A percentile compares a stretch with the other conserved stretches of the same genome.
Evolutionary conservation across 495 filamentous ascomycete species (phyloP).

Genomic region (Xylaria telfairii): DNA sequence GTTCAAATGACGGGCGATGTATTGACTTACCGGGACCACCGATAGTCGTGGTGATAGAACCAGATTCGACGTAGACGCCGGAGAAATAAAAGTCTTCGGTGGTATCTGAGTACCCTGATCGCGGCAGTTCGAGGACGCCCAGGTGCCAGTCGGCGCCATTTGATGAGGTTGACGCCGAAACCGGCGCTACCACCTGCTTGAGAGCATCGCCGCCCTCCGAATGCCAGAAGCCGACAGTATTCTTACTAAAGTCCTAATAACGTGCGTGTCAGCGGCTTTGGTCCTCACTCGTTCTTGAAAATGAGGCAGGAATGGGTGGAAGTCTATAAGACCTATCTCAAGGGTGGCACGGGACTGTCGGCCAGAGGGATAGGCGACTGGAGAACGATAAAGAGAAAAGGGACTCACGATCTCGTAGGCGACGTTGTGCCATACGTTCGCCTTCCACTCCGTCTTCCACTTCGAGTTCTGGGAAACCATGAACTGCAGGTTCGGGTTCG

Average conservation of each 20-base stretch:
- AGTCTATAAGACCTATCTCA: background rate
- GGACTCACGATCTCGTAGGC: conserved; percentile 62
- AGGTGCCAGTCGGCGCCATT: conserved; percentile 80
- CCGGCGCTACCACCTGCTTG: conserved; percentile 61
- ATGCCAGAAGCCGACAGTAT: conserved; percentile 72
- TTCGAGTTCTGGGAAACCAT: conserved; percentile 49
- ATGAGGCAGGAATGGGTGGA: background rate
- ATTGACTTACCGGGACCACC: conserved; percentile 47
- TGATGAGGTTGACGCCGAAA: conserved; percentile 63
- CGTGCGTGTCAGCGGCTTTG: background rate
- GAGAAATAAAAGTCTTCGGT: conserved; percentile 75
- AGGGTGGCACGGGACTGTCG: too few species aligned
- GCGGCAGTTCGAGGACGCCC: conserved; percentile 70
- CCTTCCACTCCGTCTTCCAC: conserved; percentile 53
- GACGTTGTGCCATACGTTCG: conserved; percentile 75
- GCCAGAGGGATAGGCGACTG: background rate
- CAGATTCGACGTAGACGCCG: conserved; percentile 73
- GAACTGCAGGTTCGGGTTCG: conserved; percentile 56
- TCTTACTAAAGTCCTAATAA: conserved; percentile 58
- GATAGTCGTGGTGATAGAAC: conserved; percentile 63
- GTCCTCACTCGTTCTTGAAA: background rate
- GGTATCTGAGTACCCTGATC: conserved; percentile 56
- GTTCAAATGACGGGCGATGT: background rate
- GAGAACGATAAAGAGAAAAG: background rate
- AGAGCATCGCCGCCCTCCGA: conserved; percentile 64